Percentiles rank a stretch among this genome's conserved stretches.
Evolutionary conservation across 352 stramenopile species (phyloP).

Genomic region (Phytophthora chlamydospora): DNA sequence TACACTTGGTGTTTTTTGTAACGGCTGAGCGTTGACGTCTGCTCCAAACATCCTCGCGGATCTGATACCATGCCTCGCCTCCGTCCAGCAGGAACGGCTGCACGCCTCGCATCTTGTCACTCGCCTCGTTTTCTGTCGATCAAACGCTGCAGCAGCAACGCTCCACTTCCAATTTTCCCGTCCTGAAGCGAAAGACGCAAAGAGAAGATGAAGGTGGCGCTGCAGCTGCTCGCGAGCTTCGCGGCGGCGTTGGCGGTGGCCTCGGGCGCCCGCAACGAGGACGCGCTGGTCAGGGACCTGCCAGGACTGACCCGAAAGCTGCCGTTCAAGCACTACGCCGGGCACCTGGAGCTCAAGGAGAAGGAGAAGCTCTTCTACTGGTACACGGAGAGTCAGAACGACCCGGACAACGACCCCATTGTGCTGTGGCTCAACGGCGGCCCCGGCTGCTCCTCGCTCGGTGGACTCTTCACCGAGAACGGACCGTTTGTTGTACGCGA

Average conservation of each 20-base stretch:
- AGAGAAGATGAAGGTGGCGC: conserved; percentile 49
- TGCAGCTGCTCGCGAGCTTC: conserved; percentile 44
- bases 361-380: conserved; percentile 84
- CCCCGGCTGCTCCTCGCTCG: conserved; percentile 76
- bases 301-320: conserved; percentile 49
- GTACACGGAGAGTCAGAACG: conserved; percentile 74
- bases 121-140: conserved; percentile 7
- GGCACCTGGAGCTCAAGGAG: conserved; percentile 54
- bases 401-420: conserved; percentile 65
- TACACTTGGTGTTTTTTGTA: conserved; percentile 2
- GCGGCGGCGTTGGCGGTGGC: conserved; percentile 9
- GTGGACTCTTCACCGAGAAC: conserved; percentile 72
- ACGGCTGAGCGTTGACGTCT: conserved; percentile 6
- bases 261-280: conserved; percentile 40
- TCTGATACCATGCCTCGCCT: conserved; percentile 14
- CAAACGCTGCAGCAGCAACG: background rate
- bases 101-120: conserved; percentile 13
- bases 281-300: conserved; percentile 56
- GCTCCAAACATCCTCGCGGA: conserved; percentile 8
- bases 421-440: conserved; percentile 87
- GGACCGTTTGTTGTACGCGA: conserved; percentile 72
- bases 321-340: conserved; percentile 76
- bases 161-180: conserved; percentile 34
- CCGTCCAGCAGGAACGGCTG: conserved; percentile 2
- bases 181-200: conserved; percentile 2